phyloP scores from a whole-genome alignment of 139 green algal genomes.

The Pseudopediastrum boryanum region DNA sequence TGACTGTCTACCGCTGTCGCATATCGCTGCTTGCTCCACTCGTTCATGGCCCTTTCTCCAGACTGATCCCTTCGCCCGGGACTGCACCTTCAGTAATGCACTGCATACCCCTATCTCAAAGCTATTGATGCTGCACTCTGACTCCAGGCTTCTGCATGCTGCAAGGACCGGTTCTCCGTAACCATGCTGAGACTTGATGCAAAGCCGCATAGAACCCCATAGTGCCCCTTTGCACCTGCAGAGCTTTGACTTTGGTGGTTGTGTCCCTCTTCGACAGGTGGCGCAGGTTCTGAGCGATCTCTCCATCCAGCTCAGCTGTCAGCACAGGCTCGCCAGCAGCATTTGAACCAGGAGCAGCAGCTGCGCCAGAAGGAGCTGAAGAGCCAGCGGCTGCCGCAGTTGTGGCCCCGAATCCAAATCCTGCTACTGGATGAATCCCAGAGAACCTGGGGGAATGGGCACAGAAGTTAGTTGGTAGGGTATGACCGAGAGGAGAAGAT shows the following conservation, averaged over 20 bases:
- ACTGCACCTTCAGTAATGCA: too few species aligned
- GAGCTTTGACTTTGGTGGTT: conserved; percentile 84
- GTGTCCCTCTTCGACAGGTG: conserved; percentile 81
- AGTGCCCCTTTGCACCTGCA: too few species aligned
- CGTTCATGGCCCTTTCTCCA: too few species aligned
- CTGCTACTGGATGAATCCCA: conserved; percentile 27
- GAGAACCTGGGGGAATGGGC: conserved; percentile 33
- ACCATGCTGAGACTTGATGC: too few species aligned
- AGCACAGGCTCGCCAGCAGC: conserved; percentile 11
- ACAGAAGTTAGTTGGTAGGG: background rate
- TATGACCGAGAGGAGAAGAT: background rate
- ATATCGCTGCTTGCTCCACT: too few species aligned
- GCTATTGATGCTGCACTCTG: too few species aligned
- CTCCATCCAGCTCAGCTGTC: conserved; percentile 60
- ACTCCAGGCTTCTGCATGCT: too few species aligned
- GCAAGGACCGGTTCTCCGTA: too few species aligned
- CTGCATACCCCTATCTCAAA: too few species aligned
- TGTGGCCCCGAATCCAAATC: conserved; percentile 48
- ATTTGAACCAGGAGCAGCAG: background rate
- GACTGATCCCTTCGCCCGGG: too few species aligned
- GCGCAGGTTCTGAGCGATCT: conserved; percentile 74
- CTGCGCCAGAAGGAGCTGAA: background rate
- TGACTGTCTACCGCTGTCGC: too few species aligned
- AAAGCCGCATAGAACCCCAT: too few species aligned
- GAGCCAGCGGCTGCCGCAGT: background rate